Base-by-base conservation (phyloP, 208 protist genomes). In the Acanthamoeba healyi region DNA sequence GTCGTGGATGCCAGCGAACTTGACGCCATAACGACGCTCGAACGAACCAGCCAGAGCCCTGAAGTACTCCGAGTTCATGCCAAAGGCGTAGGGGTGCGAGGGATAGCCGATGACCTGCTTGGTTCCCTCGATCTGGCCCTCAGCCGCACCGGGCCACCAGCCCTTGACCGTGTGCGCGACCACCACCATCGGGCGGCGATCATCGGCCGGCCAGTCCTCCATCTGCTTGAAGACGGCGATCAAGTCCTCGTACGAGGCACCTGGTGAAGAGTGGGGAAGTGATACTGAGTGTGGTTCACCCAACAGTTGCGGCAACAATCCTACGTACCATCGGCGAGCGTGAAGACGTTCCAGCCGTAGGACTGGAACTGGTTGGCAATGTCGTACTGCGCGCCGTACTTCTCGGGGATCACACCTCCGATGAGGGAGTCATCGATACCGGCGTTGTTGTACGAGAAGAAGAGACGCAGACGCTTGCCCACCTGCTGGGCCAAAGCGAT, bases 391-490 rank as follows among this genome's bases (percentile, higher is more conserved):
- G 2, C 3, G 49, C 36, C 91, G 38, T 94, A 94, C 81, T 94
- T 88, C 54, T 88, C 70, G 19, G 46, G 91, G 24, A 94, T 88
- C n/a, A 94, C 91, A 36, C 91, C 91, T 5, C 91, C 91, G 26
- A 94, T 56, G 19, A 94, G 74, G 22, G 70, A 6, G 44, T 94
- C 91, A 29, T 94, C 91, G 81, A 94, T 94, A 36, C 91, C 91
- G 44, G 91, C 91, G 42, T 94, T 94, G 74, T 94, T 94, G 91
- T 94, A 94, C 26, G 91, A 94, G 74, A 94, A 94, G 91, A 94
- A 94, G 61, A 94, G 70, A n/a, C 91, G 91, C 19, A 86, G 58
- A 24, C 91, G 46, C 74, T 94, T 94, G 81, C 91, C 91, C 24
- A 94, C 91, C 91, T 94, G 70, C 44, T 94, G 91, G 5, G 91